Evolutionary conservation across 2,329 filamentous ascomycete species (phyloP).

Genomic region (Zymoseptoria passerinii): DNA sequence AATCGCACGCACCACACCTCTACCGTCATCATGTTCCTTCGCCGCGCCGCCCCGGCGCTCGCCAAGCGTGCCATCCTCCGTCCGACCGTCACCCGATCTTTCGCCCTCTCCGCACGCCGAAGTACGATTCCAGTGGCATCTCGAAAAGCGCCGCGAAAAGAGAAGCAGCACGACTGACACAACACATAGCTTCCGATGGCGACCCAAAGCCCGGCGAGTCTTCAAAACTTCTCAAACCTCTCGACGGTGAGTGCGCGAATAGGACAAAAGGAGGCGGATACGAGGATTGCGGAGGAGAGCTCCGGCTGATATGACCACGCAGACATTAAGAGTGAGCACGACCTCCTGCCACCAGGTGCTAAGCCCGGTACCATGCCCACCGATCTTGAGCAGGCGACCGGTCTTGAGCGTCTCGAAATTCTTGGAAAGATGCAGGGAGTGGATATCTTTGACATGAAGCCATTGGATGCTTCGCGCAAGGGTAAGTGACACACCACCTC

Average conservation of each 20-base stretch:
- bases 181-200: slow-evolving; percentile 12
- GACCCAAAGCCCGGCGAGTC: slow-evolving; percentile 32
- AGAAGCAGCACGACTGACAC: slow-evolving; percentile 6
- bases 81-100: slow-evolving; percentile 36
- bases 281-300: slow-evolving; percentile 7
- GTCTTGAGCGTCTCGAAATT: slow-evolving; percentile 97
- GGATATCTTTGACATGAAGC: slow-evolving; percentile 97
- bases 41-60: slow-evolving; percentile 43
- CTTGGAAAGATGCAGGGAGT: slow-evolving; percentile 98
- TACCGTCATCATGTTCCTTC: slow-evolving; percentile 35
- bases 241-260: slow-evolving; percentile 34
- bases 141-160: slow-evolving; percentile 11
- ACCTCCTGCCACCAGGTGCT: slow-evolving; percentile 79
- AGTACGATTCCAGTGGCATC: slow-evolving; percentile 31
- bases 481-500: slow-evolving; percentile 45
- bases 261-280: neutral
- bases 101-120: slow-evolving; percentile 40
- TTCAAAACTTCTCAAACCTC: slow-evolving; percentile 36
- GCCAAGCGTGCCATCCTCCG: slow-evolving; percentile 38
- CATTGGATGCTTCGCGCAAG: slow-evolving; percentile 80
- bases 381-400: slow-evolving; percentile 91
- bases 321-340: slow-evolving; percentile 78
- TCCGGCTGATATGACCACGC: slow-evolving; percentile 12
- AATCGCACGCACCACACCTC: slow-evolving; percentile 1
- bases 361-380: slow-evolving; percentile 75